Conservation (phyloP, 306 rosid genomes). For the Datisca glomerata region DNA sequence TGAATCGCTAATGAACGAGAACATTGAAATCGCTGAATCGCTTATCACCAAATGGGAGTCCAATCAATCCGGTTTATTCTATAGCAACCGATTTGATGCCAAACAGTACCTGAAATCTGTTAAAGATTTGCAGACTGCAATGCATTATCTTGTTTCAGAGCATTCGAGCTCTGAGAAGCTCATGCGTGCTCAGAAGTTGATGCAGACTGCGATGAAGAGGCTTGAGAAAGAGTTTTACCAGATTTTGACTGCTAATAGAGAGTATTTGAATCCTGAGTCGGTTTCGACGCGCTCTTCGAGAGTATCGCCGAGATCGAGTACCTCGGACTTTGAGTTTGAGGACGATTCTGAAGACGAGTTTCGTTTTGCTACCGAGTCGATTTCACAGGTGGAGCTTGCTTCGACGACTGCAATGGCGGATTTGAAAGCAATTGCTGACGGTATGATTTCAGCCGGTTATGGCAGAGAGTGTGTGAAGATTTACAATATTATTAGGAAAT, state of each 20-base stretch:
- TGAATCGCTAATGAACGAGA: constrained; percentile 30
- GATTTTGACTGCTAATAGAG: constrained; percentile 26
- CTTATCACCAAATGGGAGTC: constrained; percentile 29
- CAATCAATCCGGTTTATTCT: constrained; percentile 14
- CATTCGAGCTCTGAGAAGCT: constrained; percentile 27
- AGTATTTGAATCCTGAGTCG: constrained; percentile 23
- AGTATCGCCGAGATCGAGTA: constrained; percentile 15
- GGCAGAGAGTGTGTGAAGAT: constrained; percentile 42
- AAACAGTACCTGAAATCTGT: constrained; percentile 31
- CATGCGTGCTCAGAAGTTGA: constrained; percentile 24
- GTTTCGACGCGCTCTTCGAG: constrained; percentile 26
- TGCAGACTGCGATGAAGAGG: constrained; percentile 37
- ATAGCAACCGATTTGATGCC: constrained; percentile 29
- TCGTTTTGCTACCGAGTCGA: constrained; percentile 4
- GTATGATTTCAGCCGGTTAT: constrained; percentile 41
- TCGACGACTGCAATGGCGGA: constrained; percentile 25
- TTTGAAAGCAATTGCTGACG: constrained; percentile 42
- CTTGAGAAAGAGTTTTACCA: constrained; percentile 37
- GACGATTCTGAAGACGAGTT: constrained; percentile 27
- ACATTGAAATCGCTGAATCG: constrained; percentile 29
- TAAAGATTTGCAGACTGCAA: constrained; percentile 28
- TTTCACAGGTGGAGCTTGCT: constrained; percentile 23
- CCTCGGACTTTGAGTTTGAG: constrained; percentile 39
- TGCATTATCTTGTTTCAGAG: constrained; percentile 25
- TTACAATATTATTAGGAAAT: constrained; percentile 30